phyloP scores from a whole-genome alignment of 345 rosid species.

The Rubroshorea leprosula region DNA sequence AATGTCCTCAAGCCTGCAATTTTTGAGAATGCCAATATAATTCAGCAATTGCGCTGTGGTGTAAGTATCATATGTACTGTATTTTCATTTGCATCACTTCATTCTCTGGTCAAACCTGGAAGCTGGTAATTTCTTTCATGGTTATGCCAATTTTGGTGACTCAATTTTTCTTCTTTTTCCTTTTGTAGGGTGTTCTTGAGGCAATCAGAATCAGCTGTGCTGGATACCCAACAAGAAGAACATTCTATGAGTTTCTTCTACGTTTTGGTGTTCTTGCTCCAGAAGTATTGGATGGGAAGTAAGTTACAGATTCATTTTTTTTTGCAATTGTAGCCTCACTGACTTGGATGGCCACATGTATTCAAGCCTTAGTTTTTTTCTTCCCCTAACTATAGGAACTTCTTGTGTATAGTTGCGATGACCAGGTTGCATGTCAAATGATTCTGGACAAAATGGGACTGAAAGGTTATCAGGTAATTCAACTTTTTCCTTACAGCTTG shows the following conservation, averaged over 20 bases:
- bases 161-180: conserved; percentile 1
- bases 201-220: conserved; percentile 86
- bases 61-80: conserved; percentile 52
- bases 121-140: conserved; percentile 11
- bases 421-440: conserved; percentile 85
- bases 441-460: conserved; percentile 88
- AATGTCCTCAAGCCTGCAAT: conserved; percentile 93
- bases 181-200: conserved; percentile 76
- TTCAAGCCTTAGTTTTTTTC: neutral
- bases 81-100: conserved; percentile 11
- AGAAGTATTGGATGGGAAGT: conserved; percentile 68
- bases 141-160: conserved; percentile 12
- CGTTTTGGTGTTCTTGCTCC: conserved; percentile 76
- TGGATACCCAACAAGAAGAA: conserved; percentile 74
- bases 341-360: neutral
- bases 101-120: conserved; percentile 1
- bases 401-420: conserved; percentile 62
- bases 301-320: conserved; percentile 21
- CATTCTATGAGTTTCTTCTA: conserved; percentile 70
- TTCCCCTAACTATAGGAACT: neutral
- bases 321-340: conserved; percentile 7
- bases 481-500: neutral
- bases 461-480: conserved; percentile 89
- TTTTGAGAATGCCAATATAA: conserved; percentile 85
- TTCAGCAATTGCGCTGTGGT: conserved; percentile 97